Evolutionary conservation across 139 green algal genomes (phyloP).

Genomic region (Monoraphidium neglectum): DNA sequence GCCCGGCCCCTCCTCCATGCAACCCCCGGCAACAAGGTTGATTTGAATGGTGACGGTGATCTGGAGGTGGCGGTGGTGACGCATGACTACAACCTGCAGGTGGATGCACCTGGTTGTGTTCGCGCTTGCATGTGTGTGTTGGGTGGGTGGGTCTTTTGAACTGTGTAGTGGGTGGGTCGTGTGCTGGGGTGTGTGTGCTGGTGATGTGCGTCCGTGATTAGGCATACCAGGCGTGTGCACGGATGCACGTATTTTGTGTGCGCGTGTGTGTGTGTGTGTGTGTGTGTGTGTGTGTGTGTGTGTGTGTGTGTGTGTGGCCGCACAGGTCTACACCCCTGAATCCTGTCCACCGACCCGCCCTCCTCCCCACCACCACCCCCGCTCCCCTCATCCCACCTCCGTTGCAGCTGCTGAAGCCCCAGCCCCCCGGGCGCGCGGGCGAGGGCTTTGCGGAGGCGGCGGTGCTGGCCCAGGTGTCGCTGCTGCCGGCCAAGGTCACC

Average conservation of each 20-base stretch:
- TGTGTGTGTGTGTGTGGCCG: neutral
- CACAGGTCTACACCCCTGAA: neutral
- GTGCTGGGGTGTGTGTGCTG: neutral
- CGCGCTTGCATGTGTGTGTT: neutral
- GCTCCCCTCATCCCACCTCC: neutral
- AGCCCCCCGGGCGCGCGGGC: constrained; percentile 46
- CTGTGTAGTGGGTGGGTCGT: neutral
- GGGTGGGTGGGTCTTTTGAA: neutral
- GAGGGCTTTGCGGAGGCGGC: constrained; percentile 79
- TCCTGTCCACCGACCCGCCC: neutral
- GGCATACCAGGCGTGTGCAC: no score
- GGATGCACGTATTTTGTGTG: neutral
- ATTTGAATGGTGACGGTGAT: constrained; percentile 96
- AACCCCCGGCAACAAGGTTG: constrained; percentile 67
- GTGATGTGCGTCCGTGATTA: neutral
- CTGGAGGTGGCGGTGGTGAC: constrained; percentile 85
- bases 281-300: neutral
- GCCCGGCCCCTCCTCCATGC: no score
- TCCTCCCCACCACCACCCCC: neutral
- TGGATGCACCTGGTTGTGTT: no score
- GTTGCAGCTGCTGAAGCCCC: constrained; percentile 64
- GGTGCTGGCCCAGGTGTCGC: constrained; percentile 59
- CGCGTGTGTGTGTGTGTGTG: neutral
- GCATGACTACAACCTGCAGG: constrained; percentile 70
- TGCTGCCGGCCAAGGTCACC: constrained; percentile 53